Base-by-base conservation (phyloP, 1,284 basidiomycete genomes). In the Apiotrichum mycotoxinovorans region DNA sequence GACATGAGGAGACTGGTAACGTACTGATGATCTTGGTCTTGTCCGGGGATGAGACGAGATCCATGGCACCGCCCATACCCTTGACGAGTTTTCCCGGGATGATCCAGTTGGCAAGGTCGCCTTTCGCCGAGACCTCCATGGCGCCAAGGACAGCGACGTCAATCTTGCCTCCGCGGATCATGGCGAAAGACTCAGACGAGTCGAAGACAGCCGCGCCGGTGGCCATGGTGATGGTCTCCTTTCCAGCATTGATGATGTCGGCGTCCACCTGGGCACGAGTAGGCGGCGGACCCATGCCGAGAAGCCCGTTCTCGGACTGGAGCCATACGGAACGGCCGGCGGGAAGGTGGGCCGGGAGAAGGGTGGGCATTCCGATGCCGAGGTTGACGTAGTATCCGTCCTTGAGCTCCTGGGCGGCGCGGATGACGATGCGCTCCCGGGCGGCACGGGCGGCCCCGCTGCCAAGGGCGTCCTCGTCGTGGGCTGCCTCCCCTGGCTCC, bases 61-160 rank as follows among this genome's bases (percentile, higher is more conserved):
- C 91, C 91, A 94, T 95, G 0, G 92, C 91, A 54, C 92, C 92
- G 40, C 92, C 92, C 70, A 94, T 91, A 82, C 87, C 87, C 80
- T 88, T 89, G 44, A 90, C 83, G 68, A 91, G 82, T 79, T 92
- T 91, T 30, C 89, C 89, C 2, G 91, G 92, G 64, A 95, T 89
- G 88, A 95, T 96, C 74, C 91, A 96, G 80, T 96, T 97, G 48
- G 94, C 94, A 61, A 97, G 87, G 71, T 96, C 92, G 52, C 93
- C 93, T 15, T 84, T 84, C 62, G 88, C 84, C 4, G 88, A 89
- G 52, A 96, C 92, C 81, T 96, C 87, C 84, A 96, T 89, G 57
- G 52, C 33, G 27, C 85, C 85, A 20, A 87, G 85, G 72, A 96
- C 91, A 15, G 92, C 86, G 55, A 95, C 88, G 68, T 97, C 85